Conservation (phyloP, 83 land plant species). For the Picea engelmannii region DNA sequence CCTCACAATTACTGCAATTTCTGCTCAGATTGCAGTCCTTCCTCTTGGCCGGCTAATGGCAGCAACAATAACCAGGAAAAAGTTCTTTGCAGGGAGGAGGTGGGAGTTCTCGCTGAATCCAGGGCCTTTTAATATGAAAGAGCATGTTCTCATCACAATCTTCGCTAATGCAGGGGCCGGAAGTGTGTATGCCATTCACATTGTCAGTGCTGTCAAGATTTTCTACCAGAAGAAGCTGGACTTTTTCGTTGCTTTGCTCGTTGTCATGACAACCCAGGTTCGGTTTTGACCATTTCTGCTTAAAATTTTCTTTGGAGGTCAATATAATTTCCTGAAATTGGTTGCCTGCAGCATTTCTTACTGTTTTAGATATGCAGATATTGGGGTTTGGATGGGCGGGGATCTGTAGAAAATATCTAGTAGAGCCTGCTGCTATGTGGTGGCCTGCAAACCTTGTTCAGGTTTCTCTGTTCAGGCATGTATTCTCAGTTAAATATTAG, state of each 20-base stretch:
- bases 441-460: slow-evolving; percentile 79
- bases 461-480: slow-evolving; percentile 59
- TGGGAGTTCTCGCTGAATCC: slow-evolving; percentile 74
- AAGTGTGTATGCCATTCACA: slow-evolving; percentile 75
- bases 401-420: slow-evolving; percentile 52
- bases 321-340: not conserved
- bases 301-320: not conserved
- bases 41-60: slow-evolving; percentile 79
- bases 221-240: slow-evolving; percentile 55
- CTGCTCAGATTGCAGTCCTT: slow-evolving; percentile 76
- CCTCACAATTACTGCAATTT: slow-evolving; percentile 54
- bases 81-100: slow-evolving; percentile 35
- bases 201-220: slow-evolving; percentile 66
- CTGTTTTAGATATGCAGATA: slow-evolving; percentile 27
- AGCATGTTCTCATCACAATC: slow-evolving; percentile 88
- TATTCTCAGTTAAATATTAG: too few species aligned
- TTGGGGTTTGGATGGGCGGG: slow-evolving; percentile 69
- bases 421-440: slow-evolving; percentile 87
- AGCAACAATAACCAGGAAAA: slow-evolving; percentile 19
- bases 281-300: not conserved
- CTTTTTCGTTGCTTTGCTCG: slow-evolving; percentile 55
- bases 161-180: slow-evolving; percentile 85
- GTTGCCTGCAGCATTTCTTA: not conserved
- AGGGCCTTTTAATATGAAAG: slow-evolving; percentile 84
- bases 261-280: slow-evolving; percentile 81